Conservation (phyloP, 257 asterid species). For the Rehmannia glutinosa region DNA sequence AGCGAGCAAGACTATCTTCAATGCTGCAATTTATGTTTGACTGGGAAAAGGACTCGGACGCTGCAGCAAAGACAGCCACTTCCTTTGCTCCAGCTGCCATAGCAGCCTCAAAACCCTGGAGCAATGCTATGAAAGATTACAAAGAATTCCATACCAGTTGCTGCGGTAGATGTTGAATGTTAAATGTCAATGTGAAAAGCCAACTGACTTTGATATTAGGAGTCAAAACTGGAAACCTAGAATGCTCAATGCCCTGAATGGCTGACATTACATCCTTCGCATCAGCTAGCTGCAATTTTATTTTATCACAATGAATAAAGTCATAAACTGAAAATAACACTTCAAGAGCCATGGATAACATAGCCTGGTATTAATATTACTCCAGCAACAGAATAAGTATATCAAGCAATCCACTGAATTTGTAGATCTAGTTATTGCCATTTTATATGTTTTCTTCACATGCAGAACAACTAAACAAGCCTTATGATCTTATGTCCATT, state of each 20-base stretch:
- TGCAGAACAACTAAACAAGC: not conserved
- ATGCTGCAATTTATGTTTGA: constrained; percentile 86
- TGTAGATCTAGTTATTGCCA: not conserved
- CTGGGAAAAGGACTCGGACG: constrained; percentile 81
- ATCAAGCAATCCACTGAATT: not conserved
- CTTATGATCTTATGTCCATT: not conserved
- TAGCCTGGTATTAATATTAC: not conserved
- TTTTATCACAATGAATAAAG: constrained; percentile 4
- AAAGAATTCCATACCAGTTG: not conserved
- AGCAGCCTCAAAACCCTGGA: constrained; percentile 89
- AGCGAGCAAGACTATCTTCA: constrained; percentile 73
- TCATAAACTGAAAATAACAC: constrained; percentile 17
- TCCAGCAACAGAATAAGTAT: not conserved
- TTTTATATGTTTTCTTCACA: no score
- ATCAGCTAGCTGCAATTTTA: constrained; percentile 71
- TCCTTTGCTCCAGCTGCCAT: constrained; percentile 82
- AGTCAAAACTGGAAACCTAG: constrained; percentile 77
- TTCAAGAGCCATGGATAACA: constrained; percentile 12
- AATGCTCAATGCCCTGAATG: constrained; percentile 50
- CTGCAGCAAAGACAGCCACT: constrained; percentile 94
- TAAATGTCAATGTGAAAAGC: not conserved
- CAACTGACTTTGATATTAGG: constrained; percentile 76
- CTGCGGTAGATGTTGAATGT: not conserved
- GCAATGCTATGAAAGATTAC: constrained; percentile 11
- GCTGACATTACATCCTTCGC: constrained; percentile 78